Base-by-base conservation (phyloP, 2,329 filamentous ascomycete genomes). In the Fusarium papillatum region DNA sequence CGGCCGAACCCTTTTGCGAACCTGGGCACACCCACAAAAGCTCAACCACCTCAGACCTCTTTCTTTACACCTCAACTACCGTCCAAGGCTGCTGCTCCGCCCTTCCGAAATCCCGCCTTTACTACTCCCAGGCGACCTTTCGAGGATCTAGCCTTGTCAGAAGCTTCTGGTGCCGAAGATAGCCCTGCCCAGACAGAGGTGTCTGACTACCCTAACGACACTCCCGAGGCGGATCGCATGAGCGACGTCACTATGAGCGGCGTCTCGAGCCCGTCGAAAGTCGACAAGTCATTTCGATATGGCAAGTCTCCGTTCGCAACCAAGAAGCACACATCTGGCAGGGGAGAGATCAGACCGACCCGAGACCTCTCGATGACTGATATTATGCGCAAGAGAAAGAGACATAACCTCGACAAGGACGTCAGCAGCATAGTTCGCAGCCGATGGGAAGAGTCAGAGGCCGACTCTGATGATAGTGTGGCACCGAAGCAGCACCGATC, bases 31-130 rank as follows among this genome's bases (percentile, higher is more conserved):
- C 84, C 87, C 11, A 82, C 83, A 2, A 88, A 86, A 78, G 80
- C 85, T 50, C 84, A 83, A 64, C 81, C 84, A 24, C 86, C 87
- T 3, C 83, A 85, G 66, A 82, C 86, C n/a, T 86, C 86, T 16
- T 82, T 86, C 53, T 89, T 90, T 79, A 85, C 85, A 34, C 85
- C 87, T 8, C 82, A 85, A 55, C 72, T 88, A 6, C 80, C 84
- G 7, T 83, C 84, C 66, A 83, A 84, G 46, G 83, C 85, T 57
- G 83, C 85, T 0, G 89, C 87, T 0, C 85, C 89, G 17, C 85
- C 87, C 1, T 93, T 93, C 73, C 89, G 91, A 26, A 93, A 93
- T 75, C 90, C 91, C 1, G 88, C 91, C 4, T 93, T 93, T 74
- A 92, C 89, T 3, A 93, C 91, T 0, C 91, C 91, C 1, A 88